Evolutionary conservation across 208 protist species (phyloP), one percentile per base, ranked within the genome.

Genomic region (Porcisia hertigi): DNA sequence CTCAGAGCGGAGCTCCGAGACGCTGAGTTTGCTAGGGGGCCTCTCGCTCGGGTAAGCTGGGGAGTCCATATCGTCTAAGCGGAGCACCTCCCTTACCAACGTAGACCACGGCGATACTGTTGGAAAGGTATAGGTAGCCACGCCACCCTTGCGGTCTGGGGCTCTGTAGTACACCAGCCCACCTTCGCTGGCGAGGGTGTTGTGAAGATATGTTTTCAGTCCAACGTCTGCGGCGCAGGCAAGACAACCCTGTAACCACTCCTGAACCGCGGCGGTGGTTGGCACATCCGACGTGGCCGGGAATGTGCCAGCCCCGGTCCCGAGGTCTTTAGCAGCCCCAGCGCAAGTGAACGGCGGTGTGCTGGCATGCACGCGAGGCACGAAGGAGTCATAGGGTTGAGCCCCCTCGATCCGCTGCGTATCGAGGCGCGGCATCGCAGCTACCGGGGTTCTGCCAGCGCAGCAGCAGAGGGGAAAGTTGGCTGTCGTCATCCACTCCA

Each of bases 371-470:
- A 74, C 34, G 5, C 72, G 77, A 49, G 77, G 77, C 18, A 82
- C 77, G 36, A 82, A 82, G 23, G 52, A 69, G 60, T 82, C 77
- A 45, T 77, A 74, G 11, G 58, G 64, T 0, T 71, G 59, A 6
- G 12, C 72, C 14, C 58, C 77, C 9, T 73, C 65, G 2, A 82
- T 45, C n/a, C 30, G 0, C 58, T 82, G 77, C 36, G 45, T 52
- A 36, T 82, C 77, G 39, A 54, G 63, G 6, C 77, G 77, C 18
- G 4, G 59, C 12, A 77, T 39, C 30, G 77, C 77, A 3, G 72
- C 77, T 7, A 77, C 77, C 0, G 77, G 49, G 0, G 52, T 45
- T 11, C 25, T 59, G 20, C 54, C 41, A 6, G 70, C 59, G 20
- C 45, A 58, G 8, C 34, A 58, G 77, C 77, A 77, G 1, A 77